A percentile compares a stretch with the other conserved stretches of the same genome.
phyloP scores from a whole-genome alignment of 805 yeast genomes.

The Suhomyces vadensis region DNA sequence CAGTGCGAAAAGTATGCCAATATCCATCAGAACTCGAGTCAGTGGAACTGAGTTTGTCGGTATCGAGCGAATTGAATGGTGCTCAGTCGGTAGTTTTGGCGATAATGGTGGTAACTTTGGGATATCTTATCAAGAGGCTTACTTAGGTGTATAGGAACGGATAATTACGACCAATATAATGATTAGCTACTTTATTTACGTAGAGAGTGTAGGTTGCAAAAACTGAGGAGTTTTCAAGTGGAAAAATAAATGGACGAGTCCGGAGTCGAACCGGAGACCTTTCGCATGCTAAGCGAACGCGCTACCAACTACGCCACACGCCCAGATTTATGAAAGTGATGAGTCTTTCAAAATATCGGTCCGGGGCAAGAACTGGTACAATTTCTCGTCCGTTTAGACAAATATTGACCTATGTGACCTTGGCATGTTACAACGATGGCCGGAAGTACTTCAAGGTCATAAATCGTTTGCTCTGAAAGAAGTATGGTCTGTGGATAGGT shows the following conservation, averaged over 20 bases:
- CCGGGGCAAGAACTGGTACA: too few species aligned
- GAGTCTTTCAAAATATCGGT: too few species aligned
- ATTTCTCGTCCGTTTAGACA: too few species aligned
- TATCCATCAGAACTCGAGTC: slow-evolving; percentile 2
- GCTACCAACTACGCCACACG: slow-evolving; percentile 54
- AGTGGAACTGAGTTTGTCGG: slow-evolving; percentile 4
- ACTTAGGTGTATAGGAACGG: slow-evolving; percentile 4
- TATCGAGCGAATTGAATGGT: slow-evolving; percentile 6
- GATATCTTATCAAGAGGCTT: slow-evolving; percentile 6
- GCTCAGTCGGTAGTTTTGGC: slow-evolving; percentile 8
- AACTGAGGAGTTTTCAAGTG: too few species aligned
- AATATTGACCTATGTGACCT: too few species aligned
- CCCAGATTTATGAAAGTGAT: too few species aligned
- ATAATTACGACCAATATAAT: background rate
- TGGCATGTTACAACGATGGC: too few species aligned
- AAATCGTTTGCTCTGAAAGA: too few species aligned
- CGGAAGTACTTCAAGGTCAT: too few species aligned
- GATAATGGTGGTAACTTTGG: slow-evolving; percentile 8
- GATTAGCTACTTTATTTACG: too few species aligned
- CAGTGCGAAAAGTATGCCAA: background rate
- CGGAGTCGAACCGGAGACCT: slow-evolving; percentile 50
- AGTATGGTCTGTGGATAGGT: too few species aligned
- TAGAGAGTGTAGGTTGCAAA: too few species aligned
- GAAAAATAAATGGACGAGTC: slow-evolving; percentile 38
- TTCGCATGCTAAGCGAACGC: slow-evolving; percentile 52